Evolutionary conservation across 331 rosid genomes (phyloP), one percentile per base, ranked within the genome.

Genomic region (Acacia concinna): DNA sequence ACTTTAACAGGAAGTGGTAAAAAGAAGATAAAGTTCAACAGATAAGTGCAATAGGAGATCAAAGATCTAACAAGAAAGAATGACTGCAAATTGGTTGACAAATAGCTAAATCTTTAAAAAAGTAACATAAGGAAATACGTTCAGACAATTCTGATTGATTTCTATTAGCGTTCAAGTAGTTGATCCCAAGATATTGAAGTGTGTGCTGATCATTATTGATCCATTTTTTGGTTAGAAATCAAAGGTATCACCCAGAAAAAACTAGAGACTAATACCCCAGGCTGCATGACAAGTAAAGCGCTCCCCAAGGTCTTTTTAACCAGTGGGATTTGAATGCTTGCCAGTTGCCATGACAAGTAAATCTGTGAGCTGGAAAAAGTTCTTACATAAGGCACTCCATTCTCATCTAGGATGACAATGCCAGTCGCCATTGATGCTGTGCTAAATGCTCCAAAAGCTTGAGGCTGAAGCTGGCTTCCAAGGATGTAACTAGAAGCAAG

Each of bases 401-500:
- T 68, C 78, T 87, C 97, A 47, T 92, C 86, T 46, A 94, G 87
- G 79, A 92, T 85, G 81, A 89, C 92, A 88, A 88, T 57, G 77
- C 92, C 90, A 15, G 94, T 79, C 18, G 91, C 76, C 97, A 94
- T 86, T 44, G 97, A 88, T 75, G 90, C 76, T 4, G 92, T 84
- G 91, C 97, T 92, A 77, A 83, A 92, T 27, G 93, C 81, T 64
- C 98, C 98, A 82, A 94, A 94, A 63, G 91, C 97, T 88, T 94
- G 98, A 21, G 94, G 93, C 85, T 94, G 97, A 65, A 92, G 67
- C 15, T 71, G 89, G 83, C 90, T 87, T 78, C 87, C 98, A 2
- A 79, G 49, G 52, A 92, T 75, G 87, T 87, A 94, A 71, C 83
- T 37, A 41, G 98, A 92, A 6, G 94, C 86, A 47, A 92, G 97